These are phyloP conservation scores for Trichoderma gamsii DNA, from an alignment of 495 filamentous ascomycete genomes.

Conservation along the genomic window DNA sequence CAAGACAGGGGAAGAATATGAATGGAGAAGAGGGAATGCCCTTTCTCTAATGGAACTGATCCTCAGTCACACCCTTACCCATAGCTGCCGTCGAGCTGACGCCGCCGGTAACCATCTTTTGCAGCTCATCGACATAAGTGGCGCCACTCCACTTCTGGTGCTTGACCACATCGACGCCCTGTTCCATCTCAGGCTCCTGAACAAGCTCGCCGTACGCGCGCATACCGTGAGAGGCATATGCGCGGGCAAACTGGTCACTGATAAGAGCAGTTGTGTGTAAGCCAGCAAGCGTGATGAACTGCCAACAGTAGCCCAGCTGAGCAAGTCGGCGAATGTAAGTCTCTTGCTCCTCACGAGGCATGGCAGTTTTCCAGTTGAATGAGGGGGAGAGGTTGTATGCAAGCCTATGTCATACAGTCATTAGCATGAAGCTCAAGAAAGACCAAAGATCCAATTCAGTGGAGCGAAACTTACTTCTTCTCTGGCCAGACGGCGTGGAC, in stretches of 20 bases:
- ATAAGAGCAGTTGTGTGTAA: slow-evolving; percentile 93
- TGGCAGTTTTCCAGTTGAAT: slow-evolving; percentile 99
- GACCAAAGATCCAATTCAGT: too few species aligned
- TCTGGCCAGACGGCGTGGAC: slow-evolving; percentile 94
- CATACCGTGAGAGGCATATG: slow-evolving; percentile 80
- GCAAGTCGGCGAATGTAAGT: slow-evolving; percentile 92
- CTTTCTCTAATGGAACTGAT: slow-evolving; percentile 63
- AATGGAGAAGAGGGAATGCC: background rate
- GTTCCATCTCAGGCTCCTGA: slow-evolving; percentile 94
- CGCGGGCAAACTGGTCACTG: slow-evolving; percentile 77
- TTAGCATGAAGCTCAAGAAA: background rate
- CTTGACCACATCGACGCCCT: slow-evolving; percentile 85
- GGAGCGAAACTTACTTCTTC: slow-evolving; percentile 64
- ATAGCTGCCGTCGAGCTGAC: slow-evolving; percentile 88
- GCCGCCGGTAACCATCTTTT: slow-evolving; percentile 96
- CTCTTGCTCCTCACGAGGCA: slow-evolving; percentile 87
- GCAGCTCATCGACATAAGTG: slow-evolving; percentile 84
- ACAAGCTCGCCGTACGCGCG: slow-evolving; percentile 93
- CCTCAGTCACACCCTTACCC: slow-evolving; percentile 96
- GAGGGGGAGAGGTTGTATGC: slow-evolving; percentile 97
- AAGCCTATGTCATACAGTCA: slow-evolving; percentile 47
- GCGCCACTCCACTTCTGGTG: slow-evolving; percentile 99
- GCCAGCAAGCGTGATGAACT: slow-evolving; percentile 99
- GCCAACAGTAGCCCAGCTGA: slow-evolving; percentile 92
- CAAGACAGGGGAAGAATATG: background rate